Base-by-base conservation (phyloP, 345 rosid species). In the Salix caprea region DNA sequence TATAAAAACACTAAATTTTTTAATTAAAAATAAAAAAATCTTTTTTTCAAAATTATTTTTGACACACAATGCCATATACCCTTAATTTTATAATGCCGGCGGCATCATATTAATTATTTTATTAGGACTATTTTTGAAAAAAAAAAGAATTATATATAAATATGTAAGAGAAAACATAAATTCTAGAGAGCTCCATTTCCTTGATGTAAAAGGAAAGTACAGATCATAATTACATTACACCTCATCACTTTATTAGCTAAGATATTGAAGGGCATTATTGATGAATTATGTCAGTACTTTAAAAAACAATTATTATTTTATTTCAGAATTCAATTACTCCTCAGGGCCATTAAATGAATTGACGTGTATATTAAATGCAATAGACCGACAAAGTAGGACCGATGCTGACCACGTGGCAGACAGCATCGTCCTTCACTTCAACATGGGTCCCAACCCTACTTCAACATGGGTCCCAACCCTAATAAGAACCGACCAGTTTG, bases 41-140 rank as follows among this genome's bases (percentile, higher is more conserved):
- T 34, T 34, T 4, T 34, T 34, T 34, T 34, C 6, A 34, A 34
- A 34, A 34, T 0, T 34, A 34, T 34, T 4, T 34, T 34, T 34
- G 1, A 34, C 0, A 34, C 1, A 4, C 6, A 34, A 34, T 34
- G 1, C 0, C 34, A 32, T 3, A 32, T 32, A 0, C 4, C 5
- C 34, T 32, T 32, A 32, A 32, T 4, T 32, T 32, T 32, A 32
- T 32, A 4, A 32, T 32, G 34, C 34, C 4, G 34, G 5, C 34
- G 34, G 5, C 34, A 32, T 34, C 6, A 34, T 54, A 8, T n/a
- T 23, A 40, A 40, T 40, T 40, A 40, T 40, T 40, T 40, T 9
- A 40, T 40, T 9, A 2, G 11, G 12, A 8, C 8, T 40, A 40
- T 54, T 23, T 54, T 5, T 5, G 6, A 34, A 34, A 34, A 34